Evolutionary conservation across 2,329 filamentous ascomycete genomes (phyloP).

Genomic region (Diplodia seriata): DNA sequence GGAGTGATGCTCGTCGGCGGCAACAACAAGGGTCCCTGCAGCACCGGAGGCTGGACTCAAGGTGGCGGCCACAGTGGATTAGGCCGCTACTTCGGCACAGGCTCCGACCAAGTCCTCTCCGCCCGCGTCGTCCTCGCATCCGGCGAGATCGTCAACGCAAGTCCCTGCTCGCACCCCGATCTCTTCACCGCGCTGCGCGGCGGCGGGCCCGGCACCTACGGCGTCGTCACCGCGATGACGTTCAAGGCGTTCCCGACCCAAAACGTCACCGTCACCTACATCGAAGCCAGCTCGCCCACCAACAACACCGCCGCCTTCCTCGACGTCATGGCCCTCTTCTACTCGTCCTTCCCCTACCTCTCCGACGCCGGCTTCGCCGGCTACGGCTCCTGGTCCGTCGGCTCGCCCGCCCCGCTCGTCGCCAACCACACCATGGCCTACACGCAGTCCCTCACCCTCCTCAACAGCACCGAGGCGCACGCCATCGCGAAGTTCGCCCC

Average conservation of each 20-base stretch:
- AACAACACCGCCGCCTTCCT: conserved; percentile 36
- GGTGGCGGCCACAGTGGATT: conserved; percentile 41
- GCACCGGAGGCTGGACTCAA: conserved; percentile 44
- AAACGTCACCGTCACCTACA: conserved; percentile 6
- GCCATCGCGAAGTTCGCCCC: conserved; percentile 37
- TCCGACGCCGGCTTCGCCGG: conserved; percentile 42
- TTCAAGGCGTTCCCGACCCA: conserved; percentile 33
- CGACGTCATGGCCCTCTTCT: conserved; percentile 39
- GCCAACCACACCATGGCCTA: conserved; percentile 40
- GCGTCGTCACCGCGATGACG: conserved; percentile 43
- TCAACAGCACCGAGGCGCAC: conserved; percentile 36
- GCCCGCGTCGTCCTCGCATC: conserved; percentile 44
- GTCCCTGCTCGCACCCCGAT: conserved; percentile 41
- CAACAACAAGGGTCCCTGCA: conserved; percentile 36
- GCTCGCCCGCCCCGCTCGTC: conserved; percentile 38
- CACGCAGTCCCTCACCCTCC: conserved; percentile 39
- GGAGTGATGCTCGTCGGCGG: conserved; percentile 41
- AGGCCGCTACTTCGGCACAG: conserved; percentile 37
- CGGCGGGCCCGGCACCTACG: conserved; percentile 45
- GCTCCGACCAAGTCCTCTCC: conserved; percentile 43
- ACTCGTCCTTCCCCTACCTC: conserved; percentile 39
- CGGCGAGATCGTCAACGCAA: conserved; percentile 41
- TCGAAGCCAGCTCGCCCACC: conserved; percentile 37
- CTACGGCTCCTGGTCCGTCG: conserved; percentile 41
- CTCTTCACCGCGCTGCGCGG: conserved; percentile 47